Conservation (phyloP, 1,139 yeast genomes). For the Geotrichum bryndzae region DNA sequence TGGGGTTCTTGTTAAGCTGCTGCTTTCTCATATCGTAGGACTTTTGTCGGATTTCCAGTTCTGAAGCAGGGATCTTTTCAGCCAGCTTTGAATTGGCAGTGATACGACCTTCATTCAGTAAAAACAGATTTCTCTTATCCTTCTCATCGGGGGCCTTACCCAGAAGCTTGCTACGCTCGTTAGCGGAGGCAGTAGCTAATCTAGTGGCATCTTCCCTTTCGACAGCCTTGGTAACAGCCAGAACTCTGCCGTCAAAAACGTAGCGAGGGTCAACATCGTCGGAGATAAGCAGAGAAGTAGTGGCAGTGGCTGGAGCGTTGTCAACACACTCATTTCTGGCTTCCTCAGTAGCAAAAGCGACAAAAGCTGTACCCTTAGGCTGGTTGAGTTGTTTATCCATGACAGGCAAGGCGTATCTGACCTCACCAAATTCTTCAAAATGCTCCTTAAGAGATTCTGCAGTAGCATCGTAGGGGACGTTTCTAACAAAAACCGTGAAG, state of each 20-base stretch:
- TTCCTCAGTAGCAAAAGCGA: slow-evolving; percentile 63
- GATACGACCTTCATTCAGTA: slow-evolving; percentile 91
- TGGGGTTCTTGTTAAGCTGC: slow-evolving; percentile 84
- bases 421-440: slow-evolving; percentile 76
- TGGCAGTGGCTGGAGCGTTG: slow-evolving; percentile 71
- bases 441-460: slow-evolving; percentile 70
- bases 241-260: slow-evolving; percentile 86
- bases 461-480: slow-evolving; percentile 92
- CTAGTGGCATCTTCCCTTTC: slow-evolving; percentile 78
- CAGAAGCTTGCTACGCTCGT: slow-evolving; percentile 62
- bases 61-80: slow-evolving; percentile 57
- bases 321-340: slow-evolving; percentile 64
- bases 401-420: slow-evolving; percentile 90
- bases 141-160: slow-evolving; percentile 77
- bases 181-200: slow-evolving; percentile 68
- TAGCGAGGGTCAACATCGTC: slow-evolving; percentile 88
- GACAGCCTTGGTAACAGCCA: slow-evolving; percentile 78
- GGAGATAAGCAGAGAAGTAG: slow-evolving; percentile 76
- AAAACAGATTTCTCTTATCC: slow-evolving; percentile 78
- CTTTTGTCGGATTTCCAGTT: slow-evolving; percentile 81
- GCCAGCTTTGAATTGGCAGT: slow-evolving; percentile 78
- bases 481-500: slow-evolving; percentile 65
- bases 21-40: slow-evolving; percentile 82
- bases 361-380: slow-evolving; percentile 93
- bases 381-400: slow-evolving; percentile 77